Evolutionary conservation across 2,329 filamentous ascomycete genomes (phyloP).

Genomic region (Colletotrichum sp.): DNA sequence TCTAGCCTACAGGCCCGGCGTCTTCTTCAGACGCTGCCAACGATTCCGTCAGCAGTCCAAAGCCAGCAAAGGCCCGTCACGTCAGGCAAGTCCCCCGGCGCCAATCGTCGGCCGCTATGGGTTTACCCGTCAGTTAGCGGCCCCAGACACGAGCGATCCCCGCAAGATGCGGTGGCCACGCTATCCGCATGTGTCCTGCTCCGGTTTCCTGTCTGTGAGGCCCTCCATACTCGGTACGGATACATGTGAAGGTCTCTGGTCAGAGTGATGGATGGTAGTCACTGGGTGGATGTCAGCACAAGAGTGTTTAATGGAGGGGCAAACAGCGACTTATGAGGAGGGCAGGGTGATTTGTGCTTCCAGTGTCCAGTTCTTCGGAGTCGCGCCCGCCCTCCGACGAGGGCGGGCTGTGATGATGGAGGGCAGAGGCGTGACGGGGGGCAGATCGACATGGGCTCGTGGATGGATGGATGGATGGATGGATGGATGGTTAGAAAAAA

Average conservation of each 20-base stretch:
- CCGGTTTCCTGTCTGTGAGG: not conserved
- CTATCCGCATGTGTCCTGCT: not conserved
- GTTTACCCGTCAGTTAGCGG: slow-evolving; percentile 16
- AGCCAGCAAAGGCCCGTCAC: not conserved
- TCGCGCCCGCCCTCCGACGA: not conserved
- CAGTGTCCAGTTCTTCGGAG: not conserved
- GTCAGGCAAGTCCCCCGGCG: not conserved
- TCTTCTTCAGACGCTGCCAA: not conserved
- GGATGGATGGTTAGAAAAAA: not conserved
- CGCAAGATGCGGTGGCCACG: not conserved
- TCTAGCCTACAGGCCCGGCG: not conserved
- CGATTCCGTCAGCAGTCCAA: not conserved
- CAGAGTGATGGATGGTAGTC: not conserved
- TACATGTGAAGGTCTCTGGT: not conserved
- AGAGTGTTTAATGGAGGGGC: not conserved
- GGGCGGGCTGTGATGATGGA: not conserved
- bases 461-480: not conserved
- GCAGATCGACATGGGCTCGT: not conserved
- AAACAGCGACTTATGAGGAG: not conserved
- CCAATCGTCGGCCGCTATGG: slow-evolving; percentile 18
- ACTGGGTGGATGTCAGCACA: not conserved
- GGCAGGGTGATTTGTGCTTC: not conserved
- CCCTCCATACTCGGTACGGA: not conserved
- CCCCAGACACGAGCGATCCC: not conserved
- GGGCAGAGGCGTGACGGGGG: not conserved